These are phyloP conservation scores for Cystobasidiaceae sp. DNA, from an alignment of 1,284 basidiomycete genomes.

Conservation along the genomic window DNA sequence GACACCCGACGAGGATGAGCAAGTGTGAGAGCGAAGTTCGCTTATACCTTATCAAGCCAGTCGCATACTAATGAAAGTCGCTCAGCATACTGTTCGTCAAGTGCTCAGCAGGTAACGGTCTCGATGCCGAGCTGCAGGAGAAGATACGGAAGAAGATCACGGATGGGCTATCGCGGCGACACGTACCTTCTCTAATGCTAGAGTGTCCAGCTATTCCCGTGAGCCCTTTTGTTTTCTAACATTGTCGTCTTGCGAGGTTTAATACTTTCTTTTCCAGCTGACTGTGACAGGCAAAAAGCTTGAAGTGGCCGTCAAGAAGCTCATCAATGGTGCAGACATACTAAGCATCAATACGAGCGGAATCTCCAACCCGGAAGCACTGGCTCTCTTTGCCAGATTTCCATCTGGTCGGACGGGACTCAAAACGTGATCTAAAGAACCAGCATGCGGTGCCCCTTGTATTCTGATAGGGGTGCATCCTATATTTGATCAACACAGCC, in stretches of 20 bases:
- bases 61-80: no score
- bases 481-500: no score
- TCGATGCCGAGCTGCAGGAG: slow-evolving; percentile 56
- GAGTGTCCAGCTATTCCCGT: neutral
- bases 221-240: neutral
- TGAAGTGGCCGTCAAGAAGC: slow-evolving; percentile 76
- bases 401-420: no score
- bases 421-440: no score
- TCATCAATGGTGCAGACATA: slow-evolving; percentile 42
- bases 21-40: no score
- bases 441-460: no score
- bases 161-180: slow-evolving; percentile 29
- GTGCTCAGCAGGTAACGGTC: slow-evolving; percentile 54
- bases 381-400: no score
- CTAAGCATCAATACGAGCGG: slow-evolving; percentile 32
- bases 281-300: slow-evolving; percentile 81
- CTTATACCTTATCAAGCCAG: no score
- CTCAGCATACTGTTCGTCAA: slow-evolving; percentile 74
- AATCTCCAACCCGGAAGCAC: no score
- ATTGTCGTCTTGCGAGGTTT: neutral
- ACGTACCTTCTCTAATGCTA: slow-evolving; percentile 11
- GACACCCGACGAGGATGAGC: slow-evolving; percentile 67
- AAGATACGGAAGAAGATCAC: slow-evolving; percentile 41
- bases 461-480: no score
- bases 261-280: slow-evolving; percentile 48